Base-by-base conservation (phyloP, 106 monocot species). In the Acanthochlamys bracteata region DNA sequence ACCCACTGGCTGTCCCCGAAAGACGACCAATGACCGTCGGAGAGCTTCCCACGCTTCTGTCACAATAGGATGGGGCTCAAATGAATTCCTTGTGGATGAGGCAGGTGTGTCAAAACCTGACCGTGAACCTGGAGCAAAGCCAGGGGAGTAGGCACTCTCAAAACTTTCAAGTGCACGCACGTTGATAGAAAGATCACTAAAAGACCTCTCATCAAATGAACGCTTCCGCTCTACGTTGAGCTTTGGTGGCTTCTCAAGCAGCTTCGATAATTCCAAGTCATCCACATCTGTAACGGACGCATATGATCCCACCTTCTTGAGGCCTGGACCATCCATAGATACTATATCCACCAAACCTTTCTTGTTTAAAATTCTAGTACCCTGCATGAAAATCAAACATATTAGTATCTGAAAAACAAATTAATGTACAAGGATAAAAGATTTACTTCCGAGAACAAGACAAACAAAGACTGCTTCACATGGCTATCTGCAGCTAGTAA, bases 171-270 rank as follows among this genome's bases (percentile, higher is more conserved):
- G 23, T 84, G 19, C 61, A 39, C 74, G 57, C 20, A 79, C 13
- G 26, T 82, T 78, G 3, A 79, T 67, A 43, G 87, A 79, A 59
- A 86, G 80, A 39, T 93, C 93, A 33, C 69, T 79, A 11, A 94
- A 25, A 4, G 93, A 89, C 47, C 83, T 65, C 42, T 93, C 93
- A 10, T 86, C 93, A 49, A 89, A 83, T 22, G 93, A 94, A 24
- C 89, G 68, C 75, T 94, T 71, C 81, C 93, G 70, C 61, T 94
- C 93, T 1, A 94, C 81, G 66, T 74, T 89, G 53, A 81, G 65
- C 77, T 71, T 66, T 54, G 83, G 81, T 42, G 41, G 41, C 14
- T 61, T 61, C 7, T 63, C 63, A 46, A 45, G 63, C 21, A 63
- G 42, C 20, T 21, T 42, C 11, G 43, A 45, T 0, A 63, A 22